phyloP scores from a whole-genome alignment of 805 yeast species.

The Candida nanaspora region DNA sequence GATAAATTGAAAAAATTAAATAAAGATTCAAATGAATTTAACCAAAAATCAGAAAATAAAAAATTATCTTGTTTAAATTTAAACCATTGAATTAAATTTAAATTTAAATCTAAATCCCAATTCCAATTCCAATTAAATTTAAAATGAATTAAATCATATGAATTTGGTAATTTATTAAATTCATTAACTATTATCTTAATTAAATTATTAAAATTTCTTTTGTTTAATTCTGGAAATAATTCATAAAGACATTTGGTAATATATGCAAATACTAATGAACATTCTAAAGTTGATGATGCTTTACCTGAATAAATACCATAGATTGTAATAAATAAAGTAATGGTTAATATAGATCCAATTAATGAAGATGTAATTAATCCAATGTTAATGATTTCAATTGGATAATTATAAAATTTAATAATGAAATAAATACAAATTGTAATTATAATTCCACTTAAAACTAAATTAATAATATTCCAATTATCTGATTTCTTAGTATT shows the following conservation, averaged over 20 bases:
- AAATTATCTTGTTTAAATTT: slow-evolving; percentile 40
- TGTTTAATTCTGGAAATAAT: slow-evolving; percentile 81
- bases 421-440: slow-evolving; percentile 74
- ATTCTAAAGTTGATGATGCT: slow-evolving; percentile 80
- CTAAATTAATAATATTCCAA: slow-evolving; percentile 70
- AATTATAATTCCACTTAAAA: slow-evolving; percentile 66
- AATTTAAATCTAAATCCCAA: too few relatives aligned
- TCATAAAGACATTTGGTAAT: slow-evolving; percentile 90
- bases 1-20: slow-evolving; percentile 48
- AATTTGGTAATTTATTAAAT: slow-evolving; percentile 27
- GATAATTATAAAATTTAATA: slow-evolving; percentile 75
- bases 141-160: slow-evolving; percentile 20
- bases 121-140: too few relatives aligned
- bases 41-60: slow-evolving; percentile 41
- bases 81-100: slow-evolving; percentile 5
- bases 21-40: slow-evolving; percentile 43
- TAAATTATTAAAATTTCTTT: slow-evolving; percentile 27
- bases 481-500: slow-evolving; percentile 46
- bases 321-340: slow-evolving; percentile 64
- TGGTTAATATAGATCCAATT: slow-evolving; percentile 77
- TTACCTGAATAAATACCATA: slow-evolving; percentile 78
- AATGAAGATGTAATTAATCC: slow-evolving; percentile 73
- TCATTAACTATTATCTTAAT: slow-evolving; percentile 29
- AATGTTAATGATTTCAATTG: slow-evolving; percentile 52
- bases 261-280: slow-evolving; percentile 80